Evolutionary conservation across 441 rosid species (phyloP), one percentile per base, ranked within the genome.

Genomic region (Syzygium malaccense): DNA sequence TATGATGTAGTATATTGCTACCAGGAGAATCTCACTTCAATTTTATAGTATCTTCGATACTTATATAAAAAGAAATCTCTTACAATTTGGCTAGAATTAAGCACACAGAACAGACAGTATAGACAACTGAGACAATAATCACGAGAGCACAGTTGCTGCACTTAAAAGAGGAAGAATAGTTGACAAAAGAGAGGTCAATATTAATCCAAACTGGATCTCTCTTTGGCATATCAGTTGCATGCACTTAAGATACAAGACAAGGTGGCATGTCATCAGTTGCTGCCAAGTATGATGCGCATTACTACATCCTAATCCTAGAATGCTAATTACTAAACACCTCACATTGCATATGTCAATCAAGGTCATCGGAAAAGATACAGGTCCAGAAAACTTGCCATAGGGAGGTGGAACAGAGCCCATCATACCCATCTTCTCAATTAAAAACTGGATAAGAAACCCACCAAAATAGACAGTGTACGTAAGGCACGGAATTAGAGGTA

Each of bases 361-460:
- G 48, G 83, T 71, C 87, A 89, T 78, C 26, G 54, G 1, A 83
- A 89, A 68, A 32, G 71, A 87, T 23, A 57, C 6, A 83, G 89
- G 89, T 89, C 53, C 66, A 91, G 75, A 89, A 93, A 89, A 92
- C 98, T 92, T 87, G 96, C 99, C 99, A 85, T 93, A 96, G 7
- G 99, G 99, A 49, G 98, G 97, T 91, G 98, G 96, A 92, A 94
- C 62, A 89, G 95, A 90, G 87, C 99, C 99, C 97, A 98, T 95
- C 99, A 98, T 98, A 57, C 99, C 99, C 94, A 95, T 94, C 98
- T 96, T 98, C 97, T 98, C 99, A 86, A 96, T 93, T 91, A 98
- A 91, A 92, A 97, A 93, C 91, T 96, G 96, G 89, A 92, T 87
- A 89, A 98, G 96, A 90, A 96, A 92, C 86, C 98, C 99, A 87